Conservation (phyloP, 208 protist species). For the Leishmania guyanensis region DNA sequence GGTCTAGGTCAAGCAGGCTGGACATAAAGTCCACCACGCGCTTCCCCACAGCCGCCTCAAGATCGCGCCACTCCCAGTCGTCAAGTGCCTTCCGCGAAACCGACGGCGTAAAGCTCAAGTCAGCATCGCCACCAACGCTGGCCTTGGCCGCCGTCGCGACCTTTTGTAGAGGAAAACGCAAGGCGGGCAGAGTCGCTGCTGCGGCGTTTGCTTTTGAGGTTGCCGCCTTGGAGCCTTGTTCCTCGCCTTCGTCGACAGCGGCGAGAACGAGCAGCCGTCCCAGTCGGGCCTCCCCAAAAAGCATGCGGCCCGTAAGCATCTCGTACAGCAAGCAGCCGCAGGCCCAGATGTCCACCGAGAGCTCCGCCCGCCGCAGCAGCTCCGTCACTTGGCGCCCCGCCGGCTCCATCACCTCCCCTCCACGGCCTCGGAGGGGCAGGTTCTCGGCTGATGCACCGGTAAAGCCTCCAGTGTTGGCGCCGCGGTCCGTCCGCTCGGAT, state of each 20-base stretch:
- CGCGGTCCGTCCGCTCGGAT: slow-evolving; percentile 16
- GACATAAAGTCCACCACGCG: slow-evolving; percentile 60
- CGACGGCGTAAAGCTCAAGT: neutral
- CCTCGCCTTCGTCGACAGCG: slow-evolving; percentile 5
- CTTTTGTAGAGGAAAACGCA: neutral
- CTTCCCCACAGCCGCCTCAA: slow-evolving; percentile 43
- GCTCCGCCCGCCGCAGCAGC: slow-evolving; percentile 46
- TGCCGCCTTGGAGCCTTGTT: neutral
- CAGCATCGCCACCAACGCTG: neutral
- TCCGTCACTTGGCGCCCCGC: slow-evolving; percentile 30
- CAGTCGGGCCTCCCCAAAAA: slow-evolving; percentile 74
- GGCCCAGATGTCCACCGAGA: slow-evolving; percentile 82
- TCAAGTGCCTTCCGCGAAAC: slow-evolving; percentile 41
- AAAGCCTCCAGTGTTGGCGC: neutral
- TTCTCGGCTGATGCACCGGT: neutral
- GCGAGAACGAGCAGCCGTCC: slow-evolving; percentile 61
- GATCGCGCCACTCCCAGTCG: slow-evolving; percentile 50
- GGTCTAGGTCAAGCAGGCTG: slow-evolving; percentile 59
- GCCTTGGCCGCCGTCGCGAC: neutral
- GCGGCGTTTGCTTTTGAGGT: slow-evolving; percentile 4
- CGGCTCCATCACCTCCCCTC: slow-evolving; percentile 11
- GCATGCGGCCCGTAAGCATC: slow-evolving; percentile 77
- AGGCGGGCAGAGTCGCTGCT: neutral
- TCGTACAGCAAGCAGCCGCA: slow-evolving; percentile 87
- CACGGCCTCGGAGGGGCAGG: slow-evolving; percentile 9